Conservation (phyloP, 2,329 filamentous ascomycete species). For the Thelonectria rubi region DNA sequence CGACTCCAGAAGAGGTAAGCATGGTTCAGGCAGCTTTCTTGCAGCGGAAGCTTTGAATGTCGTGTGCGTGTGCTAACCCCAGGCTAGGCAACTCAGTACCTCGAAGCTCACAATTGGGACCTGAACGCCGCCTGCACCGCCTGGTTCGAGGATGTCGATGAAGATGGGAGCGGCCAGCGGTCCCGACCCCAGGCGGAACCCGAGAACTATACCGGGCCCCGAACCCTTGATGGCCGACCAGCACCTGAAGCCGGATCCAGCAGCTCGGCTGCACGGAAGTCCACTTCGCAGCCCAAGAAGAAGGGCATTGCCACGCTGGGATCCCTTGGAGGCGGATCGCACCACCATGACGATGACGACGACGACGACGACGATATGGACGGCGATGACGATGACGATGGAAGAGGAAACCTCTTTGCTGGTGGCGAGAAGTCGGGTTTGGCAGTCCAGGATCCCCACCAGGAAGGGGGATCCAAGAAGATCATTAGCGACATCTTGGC, state of each 20-base stretch:
- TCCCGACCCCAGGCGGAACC: conserved; percentile 18
- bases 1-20: conserved; percentile 42
- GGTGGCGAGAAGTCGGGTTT: conserved; percentile 85
- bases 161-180: conserved; percentile 59
- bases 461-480: conserved; percentile 60
- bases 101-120: conserved; percentile 73
- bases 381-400: conserved; percentile 65
- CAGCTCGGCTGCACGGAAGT: conserved; percentile 48
- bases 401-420: conserved; percentile 76
- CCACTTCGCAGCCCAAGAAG: conserved; percentile 57
- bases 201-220: conserved; percentile 65
- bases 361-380: conserved; percentile 66
- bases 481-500: conserved; percentile 71
- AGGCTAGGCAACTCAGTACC: conserved; percentile 71
- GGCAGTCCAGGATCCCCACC: conserved; percentile 70
- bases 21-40: background rate
- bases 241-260: conserved; percentile 54
- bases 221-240: conserved; percentile 70
- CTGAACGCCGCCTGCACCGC: conserved; percentile 68
- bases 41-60: background rate
- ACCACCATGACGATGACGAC: conserved; percentile 66
- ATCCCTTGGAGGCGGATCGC: conserved; percentile 59
- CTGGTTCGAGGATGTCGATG: conserved; percentile 63
- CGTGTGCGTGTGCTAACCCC: conserved; percentile 15
- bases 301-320: conserved; percentile 70